Evolutionary conservation across 148 eudicot species (phyloP).

Genomic region (Cornus florida): DNA sequence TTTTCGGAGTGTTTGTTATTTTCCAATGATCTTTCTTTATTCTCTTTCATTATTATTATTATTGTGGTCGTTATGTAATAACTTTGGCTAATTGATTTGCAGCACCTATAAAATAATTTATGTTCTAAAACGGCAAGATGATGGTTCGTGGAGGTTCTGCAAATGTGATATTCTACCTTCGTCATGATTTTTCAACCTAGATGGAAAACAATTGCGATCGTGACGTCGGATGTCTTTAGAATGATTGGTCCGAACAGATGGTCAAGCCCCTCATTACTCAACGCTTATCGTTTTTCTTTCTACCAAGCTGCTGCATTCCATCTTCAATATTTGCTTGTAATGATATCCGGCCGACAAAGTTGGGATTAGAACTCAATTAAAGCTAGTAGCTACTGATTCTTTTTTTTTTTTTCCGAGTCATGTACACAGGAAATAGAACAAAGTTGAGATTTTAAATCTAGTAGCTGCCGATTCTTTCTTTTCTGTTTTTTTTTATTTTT

Average conservation of each 20-base stretch:
- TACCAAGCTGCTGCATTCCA: not conserved
- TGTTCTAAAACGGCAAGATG: conserved; percentile 66
- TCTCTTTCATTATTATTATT: not conserved
- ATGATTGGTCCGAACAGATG: no score
- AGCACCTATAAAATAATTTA: conserved; percentile 81
- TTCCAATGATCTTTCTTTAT: not conserved
- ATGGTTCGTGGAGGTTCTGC: conserved; percentile 86
- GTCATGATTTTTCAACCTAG: conserved; percentile 27
- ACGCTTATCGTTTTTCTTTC: no score
- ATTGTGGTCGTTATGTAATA: no score
- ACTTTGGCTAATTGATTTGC: conserved; percentile 28
- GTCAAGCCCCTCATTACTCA: no score
- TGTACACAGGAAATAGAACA: no score
- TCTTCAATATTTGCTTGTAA: conserved; percentile 17
- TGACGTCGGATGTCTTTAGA: not conserved
- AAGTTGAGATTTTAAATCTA: no score
- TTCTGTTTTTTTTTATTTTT: no score
- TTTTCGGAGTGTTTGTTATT: not conserved
- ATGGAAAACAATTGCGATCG: not conserved
- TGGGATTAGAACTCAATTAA: conserved; percentile 10
- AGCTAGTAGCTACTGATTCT: conserved; percentile 3
- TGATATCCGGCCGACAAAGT: conserved; percentile 10
- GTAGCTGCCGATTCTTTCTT: no score
- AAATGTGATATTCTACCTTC: conserved; percentile 60
- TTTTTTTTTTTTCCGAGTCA: no score